Conservation (phyloP, 192 early-diverging fungal genomes). For the Physocladia obscura region DNA sequence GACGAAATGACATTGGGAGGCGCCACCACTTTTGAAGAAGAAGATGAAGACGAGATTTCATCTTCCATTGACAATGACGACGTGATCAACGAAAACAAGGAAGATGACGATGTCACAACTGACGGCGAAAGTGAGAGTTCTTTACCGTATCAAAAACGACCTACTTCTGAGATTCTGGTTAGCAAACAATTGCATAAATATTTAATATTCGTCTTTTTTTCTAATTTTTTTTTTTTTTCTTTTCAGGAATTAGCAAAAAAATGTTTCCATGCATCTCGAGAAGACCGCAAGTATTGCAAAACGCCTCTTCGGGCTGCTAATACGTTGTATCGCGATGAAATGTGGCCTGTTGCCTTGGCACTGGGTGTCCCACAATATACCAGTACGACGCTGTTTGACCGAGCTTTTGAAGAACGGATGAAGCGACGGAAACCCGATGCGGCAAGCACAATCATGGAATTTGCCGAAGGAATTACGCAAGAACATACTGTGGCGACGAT, state of each 20-base stretch:
- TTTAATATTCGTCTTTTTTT: no score
- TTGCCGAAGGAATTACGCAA: background rate
- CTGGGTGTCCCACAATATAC: constrained; percentile 31
- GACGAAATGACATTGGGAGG: background rate
- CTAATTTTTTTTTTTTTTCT: no score
- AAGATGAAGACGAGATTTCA: background rate
- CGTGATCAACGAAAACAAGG: background rate
- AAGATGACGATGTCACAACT: no score
- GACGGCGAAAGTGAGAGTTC: no score
- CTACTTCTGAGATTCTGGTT: no score
- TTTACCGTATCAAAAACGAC: no score
- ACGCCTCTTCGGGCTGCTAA: no score
- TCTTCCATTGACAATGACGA: constrained; percentile 15
- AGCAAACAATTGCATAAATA: no score
- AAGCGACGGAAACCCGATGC: background rate
- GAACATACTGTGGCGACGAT: background rate
- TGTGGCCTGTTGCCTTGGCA: constrained; percentile 31
- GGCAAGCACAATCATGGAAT: background rate
- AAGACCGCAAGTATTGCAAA: no score
- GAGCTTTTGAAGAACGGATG: background rate
- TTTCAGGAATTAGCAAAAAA: no score
- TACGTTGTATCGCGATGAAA: constrained; percentile 24
- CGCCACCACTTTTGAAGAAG: background rate
- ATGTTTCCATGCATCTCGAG: no score
- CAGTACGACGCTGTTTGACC: constrained; percentile 35